Evolutionary conservation across 2,329 filamentous ascomycete species (phyloP).

Genomic region (Claviceps africana): DNA sequence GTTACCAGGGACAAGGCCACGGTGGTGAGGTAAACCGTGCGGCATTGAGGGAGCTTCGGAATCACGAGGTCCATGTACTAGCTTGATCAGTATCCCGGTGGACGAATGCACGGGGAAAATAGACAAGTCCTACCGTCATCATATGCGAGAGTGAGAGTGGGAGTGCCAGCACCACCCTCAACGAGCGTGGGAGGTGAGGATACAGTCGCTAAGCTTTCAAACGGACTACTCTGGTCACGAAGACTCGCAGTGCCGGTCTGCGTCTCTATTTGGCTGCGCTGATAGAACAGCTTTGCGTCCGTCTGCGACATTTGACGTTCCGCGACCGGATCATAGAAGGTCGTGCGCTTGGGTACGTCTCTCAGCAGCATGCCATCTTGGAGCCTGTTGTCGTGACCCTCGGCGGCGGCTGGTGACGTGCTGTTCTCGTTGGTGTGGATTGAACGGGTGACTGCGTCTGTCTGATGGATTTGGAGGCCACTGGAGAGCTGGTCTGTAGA

Average conservation of each 20-base stretch:
- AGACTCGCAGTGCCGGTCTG: constrained; percentile 17
- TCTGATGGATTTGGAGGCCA: neutral
- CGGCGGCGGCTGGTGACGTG: constrained; percentile 5
- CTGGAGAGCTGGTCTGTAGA: neutral
- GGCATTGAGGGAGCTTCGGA: constrained; percentile 1
- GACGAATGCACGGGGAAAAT: neutral
- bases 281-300: constrained; percentile 92
- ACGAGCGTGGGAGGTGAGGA: constrained; percentile 21
- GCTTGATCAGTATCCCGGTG: constrained; percentile 1
- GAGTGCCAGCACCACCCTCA: constrained; percentile 23
- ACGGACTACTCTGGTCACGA: constrained; percentile 29
- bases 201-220: constrained; percentile 31
- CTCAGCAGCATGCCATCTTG: constrained; percentile 45
- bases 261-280: constrained; percentile 60
- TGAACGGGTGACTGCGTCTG: neutral
- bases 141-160: constrained; percentile 19
- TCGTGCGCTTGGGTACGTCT: constrained; percentile 55
- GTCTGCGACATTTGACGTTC: constrained; percentile 91
- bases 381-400: constrained; percentile 19
- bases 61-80: constrained; percentile 7
- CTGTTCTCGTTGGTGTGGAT: neutral
- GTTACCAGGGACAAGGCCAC: neutral
- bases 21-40: neutral
- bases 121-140: constrained; percentile 12
- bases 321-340: constrained; percentile 84